A percentile compares a stretch with the other conserved stretches of the same genome.
Evolutionary conservation across 495 filamentous ascomycete species (phyloP).

Genomic region (Aspergillus funiculosus): DNA sequence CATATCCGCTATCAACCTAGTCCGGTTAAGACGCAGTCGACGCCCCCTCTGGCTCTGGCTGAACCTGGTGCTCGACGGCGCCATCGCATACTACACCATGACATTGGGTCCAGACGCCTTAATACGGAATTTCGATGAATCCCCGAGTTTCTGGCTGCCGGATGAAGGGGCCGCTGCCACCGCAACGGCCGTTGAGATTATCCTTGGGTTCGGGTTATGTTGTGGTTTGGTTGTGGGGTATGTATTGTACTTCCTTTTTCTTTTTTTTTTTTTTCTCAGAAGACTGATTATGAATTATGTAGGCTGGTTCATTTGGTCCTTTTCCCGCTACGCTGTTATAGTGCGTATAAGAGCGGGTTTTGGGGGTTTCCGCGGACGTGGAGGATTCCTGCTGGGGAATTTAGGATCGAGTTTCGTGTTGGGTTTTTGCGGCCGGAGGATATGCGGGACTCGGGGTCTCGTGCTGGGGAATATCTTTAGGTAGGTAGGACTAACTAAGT

Average conservation of each 20-base stretch:
- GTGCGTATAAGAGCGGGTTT: background rate
- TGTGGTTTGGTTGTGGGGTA: background rate
- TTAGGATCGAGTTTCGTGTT: slow-evolving; percentile 10
- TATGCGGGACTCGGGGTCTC: background rate
- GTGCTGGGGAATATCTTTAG: background rate
- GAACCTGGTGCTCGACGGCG: slow-evolving; percentile 3
- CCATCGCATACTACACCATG: background rate
- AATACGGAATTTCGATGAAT: background rate
- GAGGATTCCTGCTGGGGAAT: slow-evolving; percentile 7
- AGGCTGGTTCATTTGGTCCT: slow-evolving; percentile 2
- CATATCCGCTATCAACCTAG: slow-evolving; percentile 3
- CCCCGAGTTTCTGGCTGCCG: slow-evolving; percentile 4
- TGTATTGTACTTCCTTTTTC: background rate
- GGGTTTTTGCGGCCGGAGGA: slow-evolving; percentile 5
- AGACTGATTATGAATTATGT: background rate
- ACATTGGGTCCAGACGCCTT: background rate
- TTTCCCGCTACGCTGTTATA: slow-evolving; percentile 2
- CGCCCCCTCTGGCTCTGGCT: slow-evolving; percentile 1
- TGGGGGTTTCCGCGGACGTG: background rate
- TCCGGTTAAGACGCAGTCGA: background rate
- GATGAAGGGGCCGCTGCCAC: background rate
- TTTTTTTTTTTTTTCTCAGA: background rate
- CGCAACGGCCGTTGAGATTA: background rate
- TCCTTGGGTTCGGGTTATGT: background rate
- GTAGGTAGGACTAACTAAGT: background rate